These are phyloP conservation scores for Mycosphaerella sp. DNA, from an alignment of 2,329 filamentous ascomycete genomes.

Conservation along the genomic window DNA sequence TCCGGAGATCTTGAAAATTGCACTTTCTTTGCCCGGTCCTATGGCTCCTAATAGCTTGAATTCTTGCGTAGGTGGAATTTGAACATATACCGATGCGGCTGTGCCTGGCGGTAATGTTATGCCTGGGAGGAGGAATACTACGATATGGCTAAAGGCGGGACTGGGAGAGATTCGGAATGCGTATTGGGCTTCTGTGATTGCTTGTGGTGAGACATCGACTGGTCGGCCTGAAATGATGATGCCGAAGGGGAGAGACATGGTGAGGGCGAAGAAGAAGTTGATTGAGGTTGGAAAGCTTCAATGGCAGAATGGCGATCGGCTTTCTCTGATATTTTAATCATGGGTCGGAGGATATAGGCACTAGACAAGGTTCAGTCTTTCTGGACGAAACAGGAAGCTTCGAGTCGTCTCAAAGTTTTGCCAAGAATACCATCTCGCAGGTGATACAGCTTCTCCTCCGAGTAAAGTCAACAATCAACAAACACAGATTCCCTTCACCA, in stretches of 20 bases:
- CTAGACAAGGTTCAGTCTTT: neutral
- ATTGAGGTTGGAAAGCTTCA: neutral
- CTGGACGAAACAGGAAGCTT: conserved; percentile 6
- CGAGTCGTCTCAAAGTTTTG: neutral
- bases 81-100: conserved; percentile 85
- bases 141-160: conserved; percentile 63
- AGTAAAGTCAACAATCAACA: too few species aligned
- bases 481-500: conserved; percentile 1
- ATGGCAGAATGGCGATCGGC: neutral
- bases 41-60: conserved; percentile 87
- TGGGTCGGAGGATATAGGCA: too few species aligned
- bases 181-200: conserved; percentile 54
- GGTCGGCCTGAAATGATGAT: conserved; percentile 56
- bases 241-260: conserved; percentile 48
- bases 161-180: conserved; percentile 58
- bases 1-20: conserved; percentile 71
- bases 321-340: neutral
- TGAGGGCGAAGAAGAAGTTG: neutral
- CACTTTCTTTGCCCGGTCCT: conserved; percentile 82
- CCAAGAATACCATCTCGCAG: neutral
- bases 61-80: conserved; percentile 53
- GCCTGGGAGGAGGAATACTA: conserved; percentile 81
- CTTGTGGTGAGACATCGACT: conserved; percentile 51
- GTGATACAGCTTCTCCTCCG: too few species aligned
- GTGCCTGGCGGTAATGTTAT: conserved; percentile 64